Evolutionary conservation across 495 filamentous ascomycete species (phyloP).

Genomic region (Lasiosphaeria ovina): DNA sequence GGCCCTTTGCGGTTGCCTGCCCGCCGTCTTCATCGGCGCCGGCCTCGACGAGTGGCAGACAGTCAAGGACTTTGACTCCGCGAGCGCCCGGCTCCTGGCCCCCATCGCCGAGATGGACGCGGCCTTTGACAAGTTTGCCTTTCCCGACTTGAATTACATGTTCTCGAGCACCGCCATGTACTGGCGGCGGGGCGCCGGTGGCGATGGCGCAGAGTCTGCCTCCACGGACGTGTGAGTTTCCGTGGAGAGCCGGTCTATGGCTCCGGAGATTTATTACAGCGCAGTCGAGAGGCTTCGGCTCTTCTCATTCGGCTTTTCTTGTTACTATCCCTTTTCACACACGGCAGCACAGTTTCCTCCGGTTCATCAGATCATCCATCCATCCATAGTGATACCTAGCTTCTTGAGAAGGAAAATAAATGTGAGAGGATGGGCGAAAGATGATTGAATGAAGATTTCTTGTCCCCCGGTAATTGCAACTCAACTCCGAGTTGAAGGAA

Average conservation of each 20-base stretch:
- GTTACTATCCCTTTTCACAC: too few relatives aligned
- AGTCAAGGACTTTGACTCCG: constrained; percentile 23
- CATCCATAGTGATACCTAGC: too few relatives aligned
- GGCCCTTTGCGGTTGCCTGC: constrained; percentile 32
- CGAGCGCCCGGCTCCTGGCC: constrained; percentile 1
- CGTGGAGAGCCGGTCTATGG: too few relatives aligned
- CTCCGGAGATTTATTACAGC: not conserved
- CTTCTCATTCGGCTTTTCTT: too few relatives aligned
- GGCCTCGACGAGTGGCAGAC: constrained; percentile 38
- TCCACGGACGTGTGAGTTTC: not conserved
- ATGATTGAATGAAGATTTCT: too few relatives aligned
- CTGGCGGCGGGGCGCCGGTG: constrained; percentile 20
- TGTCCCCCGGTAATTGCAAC: too few relatives aligned
- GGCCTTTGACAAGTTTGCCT: constrained; percentile 29
- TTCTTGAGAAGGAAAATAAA: too few relatives aligned
- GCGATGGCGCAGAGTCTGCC: not conserved
- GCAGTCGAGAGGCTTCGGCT: not conserved
- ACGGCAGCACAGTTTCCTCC: too few relatives aligned
- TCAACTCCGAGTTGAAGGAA: too few relatives aligned
- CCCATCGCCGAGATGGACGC: constrained; percentile 30
- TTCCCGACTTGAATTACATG: constrained; percentile 39
- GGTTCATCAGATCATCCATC: too few relatives aligned
- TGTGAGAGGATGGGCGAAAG: too few relatives aligned
- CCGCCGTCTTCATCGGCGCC: constrained; percentile 45
- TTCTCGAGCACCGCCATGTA: constrained; percentile 43